These are phyloP conservation scores for Teratosphaeria destructans DNA, from an alignment of 2,329 filamentous ascomycete species.

Conservation along the genomic window DNA sequence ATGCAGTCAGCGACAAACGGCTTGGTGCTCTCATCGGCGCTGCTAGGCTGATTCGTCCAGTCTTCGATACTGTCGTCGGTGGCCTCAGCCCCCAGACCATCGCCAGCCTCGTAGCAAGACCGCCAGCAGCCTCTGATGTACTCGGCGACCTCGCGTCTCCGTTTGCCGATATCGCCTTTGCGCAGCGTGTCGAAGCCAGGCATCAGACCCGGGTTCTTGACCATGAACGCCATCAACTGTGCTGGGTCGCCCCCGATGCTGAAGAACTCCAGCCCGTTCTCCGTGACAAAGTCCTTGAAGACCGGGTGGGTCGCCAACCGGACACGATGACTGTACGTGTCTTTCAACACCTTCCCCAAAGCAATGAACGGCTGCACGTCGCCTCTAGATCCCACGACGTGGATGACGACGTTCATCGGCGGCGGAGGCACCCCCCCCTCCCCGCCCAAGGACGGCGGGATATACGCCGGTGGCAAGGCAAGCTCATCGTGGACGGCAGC, in stretches of 20 bases:
- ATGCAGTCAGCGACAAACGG: constrained; percentile 79
- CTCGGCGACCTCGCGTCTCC: constrained; percentile 63
- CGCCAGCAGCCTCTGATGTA: constrained; percentile 81
- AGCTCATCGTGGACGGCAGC: constrained; percentile 37
- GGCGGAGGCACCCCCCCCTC: constrained; percentile 47
- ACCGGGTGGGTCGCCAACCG: constrained; percentile 39
- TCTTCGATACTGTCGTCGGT: constrained; percentile 38
- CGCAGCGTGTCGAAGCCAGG: constrained; percentile 67
- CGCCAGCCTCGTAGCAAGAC: constrained; percentile 69
- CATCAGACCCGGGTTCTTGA: constrained; percentile 78
- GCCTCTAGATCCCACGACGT: constrained; percentile 39
- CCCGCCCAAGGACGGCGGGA: constrained; percentile 62
- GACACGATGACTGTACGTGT: constrained; percentile 39
- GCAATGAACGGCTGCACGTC: constrained; percentile 43
- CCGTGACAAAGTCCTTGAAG: constrained; percentile 39
- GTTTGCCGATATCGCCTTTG: constrained; percentile 65
- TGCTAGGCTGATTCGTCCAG: constrained; percentile 24
- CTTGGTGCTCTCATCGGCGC: constrained; percentile 30
- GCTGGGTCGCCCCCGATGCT: constrained; percentile 41
- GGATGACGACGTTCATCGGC: constrained; percentile 39
- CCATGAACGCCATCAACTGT: constrained; percentile 66
- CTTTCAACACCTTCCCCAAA: constrained; percentile 39
- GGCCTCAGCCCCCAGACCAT: constrained; percentile 42
- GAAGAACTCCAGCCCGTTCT: constrained; percentile 43
- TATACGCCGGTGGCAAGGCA: constrained; percentile 53